Evolutionary conservation across 1,284 basidiomycete genomes (phyloP).

Genomic region (Trametes polyzona): DNA sequence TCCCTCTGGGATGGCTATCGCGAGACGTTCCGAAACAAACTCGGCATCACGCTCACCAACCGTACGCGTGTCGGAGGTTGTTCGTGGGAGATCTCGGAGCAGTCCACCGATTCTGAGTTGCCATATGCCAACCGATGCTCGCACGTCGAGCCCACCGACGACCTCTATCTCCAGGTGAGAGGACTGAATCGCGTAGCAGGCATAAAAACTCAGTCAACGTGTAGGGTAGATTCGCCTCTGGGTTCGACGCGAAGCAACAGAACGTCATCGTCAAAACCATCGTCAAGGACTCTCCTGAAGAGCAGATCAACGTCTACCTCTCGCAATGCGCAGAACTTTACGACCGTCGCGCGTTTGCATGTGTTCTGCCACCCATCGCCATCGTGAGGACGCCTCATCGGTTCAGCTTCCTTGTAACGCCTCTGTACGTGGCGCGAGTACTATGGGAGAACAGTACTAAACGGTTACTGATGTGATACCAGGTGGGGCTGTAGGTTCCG

Average conservation of each 20-base stretch:
- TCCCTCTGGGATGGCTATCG: no score
- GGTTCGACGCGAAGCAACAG: background rate
- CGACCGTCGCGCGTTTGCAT: background rate
- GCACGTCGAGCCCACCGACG: no score
- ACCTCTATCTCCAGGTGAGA: no score
- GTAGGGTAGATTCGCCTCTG: background rate
- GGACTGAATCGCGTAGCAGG: no score
- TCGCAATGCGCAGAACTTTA: background rate
- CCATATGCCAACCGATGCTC: no score
- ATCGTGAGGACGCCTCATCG: conserved; percentile 3
- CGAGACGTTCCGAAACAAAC: no score
- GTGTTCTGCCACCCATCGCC: conserved; percentile 4
- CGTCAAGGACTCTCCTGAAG: background rate
- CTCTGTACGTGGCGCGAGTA: background rate
- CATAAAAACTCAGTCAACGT: no score
- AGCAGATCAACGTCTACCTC: background rate
- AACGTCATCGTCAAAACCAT: conserved; percentile 4
- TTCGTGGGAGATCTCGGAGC: no score
- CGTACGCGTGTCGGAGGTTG: no score
- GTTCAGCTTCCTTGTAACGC: conserved; percentile 10
- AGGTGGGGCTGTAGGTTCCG: background rate
- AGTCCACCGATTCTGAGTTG: no score
- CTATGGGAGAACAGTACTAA: background rate
- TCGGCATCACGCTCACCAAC: no score
- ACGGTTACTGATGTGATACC: background rate